Percentiles rank a stretch among this genome's conserved stretches.
These are phyloP conservation scores for Chiua virens DNA, from an alignment of 768 basidiomycete genomes.

Conservation along the genomic window DNA sequence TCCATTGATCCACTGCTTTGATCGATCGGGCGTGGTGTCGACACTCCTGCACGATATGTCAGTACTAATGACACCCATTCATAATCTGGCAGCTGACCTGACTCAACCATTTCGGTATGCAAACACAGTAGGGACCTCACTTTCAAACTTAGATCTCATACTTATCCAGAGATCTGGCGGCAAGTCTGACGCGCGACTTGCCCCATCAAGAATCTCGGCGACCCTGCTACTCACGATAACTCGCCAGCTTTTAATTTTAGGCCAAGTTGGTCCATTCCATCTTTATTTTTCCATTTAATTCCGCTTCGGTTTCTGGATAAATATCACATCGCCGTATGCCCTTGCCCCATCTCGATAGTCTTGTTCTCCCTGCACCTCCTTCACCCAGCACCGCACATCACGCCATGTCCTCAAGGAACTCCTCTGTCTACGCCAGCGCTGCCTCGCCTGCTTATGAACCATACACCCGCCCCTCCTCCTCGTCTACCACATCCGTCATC, in stretches of 20 bases:
- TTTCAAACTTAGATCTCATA: conserved; percentile 22
- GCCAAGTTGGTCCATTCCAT: conserved; percentile 21
- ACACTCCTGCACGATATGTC: conserved; percentile 3
- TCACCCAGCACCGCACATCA: neutral
- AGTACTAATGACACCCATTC: neutral
- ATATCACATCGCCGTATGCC: conserved; percentile 25
- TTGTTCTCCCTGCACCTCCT: neutral
- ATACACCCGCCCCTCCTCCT: conserved; percentile 17
- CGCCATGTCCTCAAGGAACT: conserved; percentile 27
- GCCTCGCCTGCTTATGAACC: conserved; percentile 30
- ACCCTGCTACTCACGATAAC: conserved; percentile 25
- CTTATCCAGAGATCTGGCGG: conserved; percentile 10
- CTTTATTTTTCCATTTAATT: conserved; percentile 12
- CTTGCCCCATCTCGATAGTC: conserved; percentile 1
- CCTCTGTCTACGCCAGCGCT: conserved; percentile 28
- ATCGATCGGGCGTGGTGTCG: neutral
- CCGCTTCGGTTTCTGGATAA: conserved; percentile 22
- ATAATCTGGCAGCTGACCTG: neutral
- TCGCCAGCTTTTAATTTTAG: conserved; percentile 27
- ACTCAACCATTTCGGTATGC: conserved; percentile 1
- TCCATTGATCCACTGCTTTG: neutral
- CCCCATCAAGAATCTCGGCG: conserved; percentile 27
- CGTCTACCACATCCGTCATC: conserved; percentile 29
- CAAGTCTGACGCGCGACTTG: conserved; percentile 10
- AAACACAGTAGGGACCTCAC: neutral